These are phyloP conservation scores for Rhodotorula sp. DNA, from an alignment of 1,284 basidiomycete genomes.

Conservation along the genomic window DNA sequence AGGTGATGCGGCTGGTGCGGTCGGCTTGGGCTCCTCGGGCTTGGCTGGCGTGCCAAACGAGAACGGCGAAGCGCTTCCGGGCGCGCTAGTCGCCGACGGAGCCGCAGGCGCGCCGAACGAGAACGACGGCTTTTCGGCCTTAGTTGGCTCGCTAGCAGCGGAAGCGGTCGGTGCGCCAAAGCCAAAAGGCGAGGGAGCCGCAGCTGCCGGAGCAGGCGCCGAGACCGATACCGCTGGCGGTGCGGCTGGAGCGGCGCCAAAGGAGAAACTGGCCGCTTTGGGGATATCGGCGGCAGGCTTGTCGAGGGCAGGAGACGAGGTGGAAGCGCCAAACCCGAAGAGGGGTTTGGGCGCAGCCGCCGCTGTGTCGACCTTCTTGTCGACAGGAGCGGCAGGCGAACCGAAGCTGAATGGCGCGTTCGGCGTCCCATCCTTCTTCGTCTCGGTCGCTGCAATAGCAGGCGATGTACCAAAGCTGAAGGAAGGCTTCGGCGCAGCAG, in stretches of 20 bases:
- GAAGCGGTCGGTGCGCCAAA: neutral
- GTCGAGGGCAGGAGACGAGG: neutral
- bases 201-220: neutral
- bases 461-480: neutral
- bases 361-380: too few species aligned
- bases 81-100: neutral
- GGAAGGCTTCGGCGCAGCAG: neutral
- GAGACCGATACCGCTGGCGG: too few species aligned
- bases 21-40: neutral
- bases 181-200: neutral
- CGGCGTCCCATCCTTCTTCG: neutral
- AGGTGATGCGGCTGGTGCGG: neutral
- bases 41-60: constrained; percentile 11
- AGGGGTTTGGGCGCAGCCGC: neutral
- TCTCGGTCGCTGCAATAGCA: neutral
- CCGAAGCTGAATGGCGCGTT: constrained; percentile 7
- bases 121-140: neutral
- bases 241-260: neutral
- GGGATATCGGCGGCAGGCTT: too few species aligned
- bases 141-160: neutral
- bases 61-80: constrained; percentile 1
- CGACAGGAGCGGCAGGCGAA: neutral
- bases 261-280: too few species aligned
- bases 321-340: neutral
- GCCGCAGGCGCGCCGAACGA: constrained; percentile 9